Evolutionary conservation across 768 basidiomycete species (phyloP).

Genomic region (Hirschioporus abietinus): DNA sequence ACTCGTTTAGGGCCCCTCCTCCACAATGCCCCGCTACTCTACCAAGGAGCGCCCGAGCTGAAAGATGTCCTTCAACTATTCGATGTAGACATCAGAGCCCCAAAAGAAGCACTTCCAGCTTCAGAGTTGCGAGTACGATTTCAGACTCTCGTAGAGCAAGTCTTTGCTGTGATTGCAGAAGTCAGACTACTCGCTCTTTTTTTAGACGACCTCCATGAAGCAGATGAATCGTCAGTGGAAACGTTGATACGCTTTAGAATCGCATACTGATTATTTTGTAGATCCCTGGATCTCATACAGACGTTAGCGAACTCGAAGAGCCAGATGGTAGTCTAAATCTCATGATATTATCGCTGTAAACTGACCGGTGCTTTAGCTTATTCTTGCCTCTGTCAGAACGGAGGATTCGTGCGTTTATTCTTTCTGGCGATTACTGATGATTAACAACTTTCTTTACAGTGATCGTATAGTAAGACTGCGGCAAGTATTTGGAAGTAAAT

Average conservation of each 20-base stretch:
- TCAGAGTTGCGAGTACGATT: slow-evolving; percentile 64
- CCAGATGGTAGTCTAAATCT: slow-evolving; percentile 45
- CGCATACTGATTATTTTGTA: slow-evolving; percentile 20
- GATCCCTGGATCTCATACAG: slow-evolving; percentile 60
- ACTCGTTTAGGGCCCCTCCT: slow-evolving; percentile 64
- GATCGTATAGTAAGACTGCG: slow-evolving; percentile 45
- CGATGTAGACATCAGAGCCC: slow-evolving; percentile 44
- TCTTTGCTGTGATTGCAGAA: slow-evolving; percentile 64
- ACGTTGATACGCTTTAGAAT: slow-evolving; percentile 12
- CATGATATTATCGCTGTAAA: neutral
- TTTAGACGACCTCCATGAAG: slow-evolving; percentile 70
- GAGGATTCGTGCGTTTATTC: slow-evolving; percentile 41
- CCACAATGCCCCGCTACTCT: slow-evolving; percentile 62
- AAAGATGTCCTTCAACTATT: slow-evolving; percentile 55
- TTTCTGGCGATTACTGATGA: neutral
- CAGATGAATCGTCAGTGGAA: slow-evolving; percentile 53
- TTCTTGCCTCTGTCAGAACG: slow-evolving; percentile 58
- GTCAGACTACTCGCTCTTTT: slow-evolving; percentile 67
- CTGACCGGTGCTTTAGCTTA: slow-evolving; percentile 35
- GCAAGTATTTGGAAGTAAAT: slow-evolving; percentile 51
- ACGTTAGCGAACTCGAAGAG: slow-evolving; percentile 61
- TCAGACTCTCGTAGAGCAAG: slow-evolving; percentile 63
- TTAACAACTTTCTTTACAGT: slow-evolving; percentile 19
- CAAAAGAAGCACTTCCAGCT: slow-evolving; percentile 51
- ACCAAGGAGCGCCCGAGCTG: slow-evolving; percentile 66